phyloP scores from a whole-genome alignment of 306 rosid species.

The Adenanthera pavonina region DNA sequence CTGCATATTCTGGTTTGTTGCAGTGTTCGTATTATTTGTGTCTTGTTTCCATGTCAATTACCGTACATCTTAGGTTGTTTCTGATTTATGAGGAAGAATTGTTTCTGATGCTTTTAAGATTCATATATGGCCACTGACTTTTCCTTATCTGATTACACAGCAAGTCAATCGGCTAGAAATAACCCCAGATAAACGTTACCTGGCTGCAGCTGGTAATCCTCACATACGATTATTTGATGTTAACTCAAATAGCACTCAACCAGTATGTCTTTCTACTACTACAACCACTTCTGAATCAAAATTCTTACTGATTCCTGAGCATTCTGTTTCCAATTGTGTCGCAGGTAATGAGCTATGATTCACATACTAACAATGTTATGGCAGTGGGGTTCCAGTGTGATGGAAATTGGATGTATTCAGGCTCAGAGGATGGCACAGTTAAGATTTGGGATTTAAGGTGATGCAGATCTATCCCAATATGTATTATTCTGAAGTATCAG shows the following conservation, averaged over 20 bases:
- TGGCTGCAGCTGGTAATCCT: slow-evolving; percentile 99
- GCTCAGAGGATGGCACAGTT: slow-evolving; percentile 99
- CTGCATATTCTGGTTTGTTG: background rate
- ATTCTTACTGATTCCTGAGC: slow-evolving; percentile 20
- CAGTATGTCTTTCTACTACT: slow-evolving; percentile 59
- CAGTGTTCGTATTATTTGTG: background rate
- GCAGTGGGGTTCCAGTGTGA: slow-evolving; percentile 99
- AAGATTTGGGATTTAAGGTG: slow-evolving; percentile 99
- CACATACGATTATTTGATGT: slow-evolving; percentile 95
- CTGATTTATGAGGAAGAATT: slow-evolving; percentile 18
- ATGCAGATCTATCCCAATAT: background rate
- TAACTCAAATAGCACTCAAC: slow-evolving; percentile 89
- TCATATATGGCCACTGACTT: slow-evolving; percentile 37
- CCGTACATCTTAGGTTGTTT: background rate
- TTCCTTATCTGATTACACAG: slow-evolving; percentile 48
- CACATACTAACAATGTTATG: slow-evolving; percentile 95
- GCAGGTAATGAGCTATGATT: slow-evolving; percentile 95
- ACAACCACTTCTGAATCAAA: background rate
- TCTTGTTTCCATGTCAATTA: background rate
- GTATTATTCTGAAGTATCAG: slow-evolving; percentile 4
- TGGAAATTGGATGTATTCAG: slow-evolving; percentile 99
- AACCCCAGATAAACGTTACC: slow-evolving; percentile 90
- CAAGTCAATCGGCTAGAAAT: slow-evolving; percentile 97
- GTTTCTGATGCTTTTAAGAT: slow-evolving; percentile 26
- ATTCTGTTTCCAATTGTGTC: slow-evolving; percentile 30